Percentiles rank a stretch among this genome's conserved stretches.
Evolutionary conservation across 768 basidiomycete genomes (phyloP).

Genomic region (Calocybe indica): DNA sequence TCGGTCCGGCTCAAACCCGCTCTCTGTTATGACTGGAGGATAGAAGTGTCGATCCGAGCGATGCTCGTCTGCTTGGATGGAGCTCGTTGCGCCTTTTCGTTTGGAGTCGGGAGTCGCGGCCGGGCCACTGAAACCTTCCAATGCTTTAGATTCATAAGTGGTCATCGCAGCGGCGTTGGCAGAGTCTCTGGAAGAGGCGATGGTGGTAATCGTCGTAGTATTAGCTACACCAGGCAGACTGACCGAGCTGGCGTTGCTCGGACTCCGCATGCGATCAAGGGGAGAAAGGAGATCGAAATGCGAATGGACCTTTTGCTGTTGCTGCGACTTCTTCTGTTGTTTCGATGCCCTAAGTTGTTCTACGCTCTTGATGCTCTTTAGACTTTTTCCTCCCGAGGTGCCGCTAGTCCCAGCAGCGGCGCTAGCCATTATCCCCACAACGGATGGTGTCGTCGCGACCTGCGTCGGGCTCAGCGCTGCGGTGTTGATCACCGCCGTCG

Average conservation of each 20-base stretch:
- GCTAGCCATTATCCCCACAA: slow-evolving; percentile 28
- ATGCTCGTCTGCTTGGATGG: slow-evolving; percentile 17
- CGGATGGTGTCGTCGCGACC: slow-evolving; percentile 20
- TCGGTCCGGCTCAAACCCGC: slow-evolving; percentile 8
- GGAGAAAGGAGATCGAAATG: slow-evolving; percentile 11
- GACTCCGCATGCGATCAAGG: slow-evolving; percentile 26
- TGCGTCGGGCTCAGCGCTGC: slow-evolving; percentile 28
- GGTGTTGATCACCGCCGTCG: slow-evolving; percentile 39
- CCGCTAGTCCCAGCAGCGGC: slow-evolving; percentile 11
- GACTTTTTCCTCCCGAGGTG: slow-evolving; percentile 19
- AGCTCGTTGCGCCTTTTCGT: slow-evolving; percentile 19
- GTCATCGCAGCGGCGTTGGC: too few relatives aligned
- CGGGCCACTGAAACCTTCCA: neutral
- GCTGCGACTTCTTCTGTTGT: slow-evolving; percentile 19
- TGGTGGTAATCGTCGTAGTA: slow-evolving; percentile 1
- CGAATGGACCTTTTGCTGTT: too few relatives aligned
- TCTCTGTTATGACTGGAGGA: slow-evolving; percentile 4
- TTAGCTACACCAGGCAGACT: slow-evolving; percentile 21
- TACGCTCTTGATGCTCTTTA: slow-evolving; percentile 64
- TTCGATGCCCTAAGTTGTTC: slow-evolving; percentile 43
- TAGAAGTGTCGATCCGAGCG: slow-evolving; percentile 8
- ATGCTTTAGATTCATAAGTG: too few relatives aligned
- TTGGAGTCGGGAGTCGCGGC: slow-evolving; percentile 9
- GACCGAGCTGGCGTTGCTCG: slow-evolving; percentile 34
- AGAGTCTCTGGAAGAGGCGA: neutral